phyloP scores from a whole-genome alignment of 331 rosid genomes.

The Prunus yedoensis region DNA sequence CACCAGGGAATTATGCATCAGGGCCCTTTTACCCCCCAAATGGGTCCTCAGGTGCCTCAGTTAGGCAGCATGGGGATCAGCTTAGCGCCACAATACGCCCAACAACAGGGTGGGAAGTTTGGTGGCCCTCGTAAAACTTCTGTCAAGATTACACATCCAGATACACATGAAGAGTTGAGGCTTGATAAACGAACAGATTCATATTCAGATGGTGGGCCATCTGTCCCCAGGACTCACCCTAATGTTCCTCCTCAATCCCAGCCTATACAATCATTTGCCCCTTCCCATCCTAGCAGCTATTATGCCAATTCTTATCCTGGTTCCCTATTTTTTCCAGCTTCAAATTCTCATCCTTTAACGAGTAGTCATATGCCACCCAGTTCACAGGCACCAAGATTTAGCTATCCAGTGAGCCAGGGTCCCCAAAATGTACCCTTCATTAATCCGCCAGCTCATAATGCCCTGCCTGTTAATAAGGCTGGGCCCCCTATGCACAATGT shows the following conservation, averaged over 20 bases:
- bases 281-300: constrained; percentile 47
- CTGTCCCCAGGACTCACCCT: constrained; percentile 57
- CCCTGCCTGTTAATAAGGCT: constrained; percentile 49
- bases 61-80: constrained; percentile 61
- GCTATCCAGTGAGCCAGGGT: constrained; percentile 55
- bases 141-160: constrained; percentile 91
- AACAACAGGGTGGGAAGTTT: constrained; percentile 76
- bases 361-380: constrained; percentile 52
- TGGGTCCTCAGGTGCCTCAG: constrained; percentile 66
- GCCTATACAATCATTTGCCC: constrained; percentile 47
- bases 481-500: constrained; percentile 41
- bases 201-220: constrained; percentile 56
- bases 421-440: constrained; percentile 45
- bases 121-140: constrained; percentile 61
- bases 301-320: constrained; percentile 43
- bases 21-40: constrained; percentile 58
- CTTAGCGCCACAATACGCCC: constrained; percentile 56
- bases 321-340: constrained; percentile 38
- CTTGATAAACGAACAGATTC: constrained; percentile 63
- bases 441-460: constrained; percentile 40
- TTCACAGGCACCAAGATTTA: constrained; percentile 60
- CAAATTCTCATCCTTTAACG: constrained; percentile 58
- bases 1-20: constrained; percentile 69
- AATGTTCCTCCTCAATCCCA: constrained; percentile 68
- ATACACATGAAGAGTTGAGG: constrained; percentile 80